Base-by-base conservation (phyloP, 805 yeast species). In the Ogataea neopini region DNA sequence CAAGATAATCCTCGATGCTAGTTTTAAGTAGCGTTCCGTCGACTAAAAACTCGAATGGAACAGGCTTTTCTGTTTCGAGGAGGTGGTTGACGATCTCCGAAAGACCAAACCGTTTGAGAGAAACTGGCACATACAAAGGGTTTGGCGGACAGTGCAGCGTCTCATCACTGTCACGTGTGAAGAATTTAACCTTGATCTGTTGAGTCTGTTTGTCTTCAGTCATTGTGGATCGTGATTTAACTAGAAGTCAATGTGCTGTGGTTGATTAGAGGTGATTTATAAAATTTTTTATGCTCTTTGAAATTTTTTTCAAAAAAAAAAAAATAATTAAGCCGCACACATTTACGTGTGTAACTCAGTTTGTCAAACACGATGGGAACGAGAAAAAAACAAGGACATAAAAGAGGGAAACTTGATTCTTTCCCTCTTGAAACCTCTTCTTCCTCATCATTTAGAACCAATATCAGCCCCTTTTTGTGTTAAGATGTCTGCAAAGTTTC, bases 61-160 rank as follows among this genome's bases (percentile, higher is more conserved):
- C 79, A 1, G 94, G 83, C 39, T 71, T 73, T 14, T 83, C 84
- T 54, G 73, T 47, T 6, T 69, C 75, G 43, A 94, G 73, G 47
- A 94, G 74, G 70, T 94, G 97, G 70, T 94, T 94, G 18, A 94
- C 97, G 64, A 94, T 84, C 69, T 94, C 98, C 4, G 97, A 88
- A 34, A 94, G 76, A 47, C 99, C 99, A 64, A 81, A 91, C 67
- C 98, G 80, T 58, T 88, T 90, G 56, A 94, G 75, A 3, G 85
- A 69, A 18, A 86, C 85, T 18, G 99, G 99, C 20, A 90, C 97
- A 63, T 76, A 86, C 46, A 94, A 75, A 11, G 99, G 96, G 43
- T 85, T 80, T 49, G 88, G 94, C 15, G 80, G 72, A 9, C 88
- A 88, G 38, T 84, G 86, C 40, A 92, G 66, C 14, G 80, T 62